Conservation (phyloP, 352 stramenopile genomes). For the Pythium pectinolyticum region DNA sequence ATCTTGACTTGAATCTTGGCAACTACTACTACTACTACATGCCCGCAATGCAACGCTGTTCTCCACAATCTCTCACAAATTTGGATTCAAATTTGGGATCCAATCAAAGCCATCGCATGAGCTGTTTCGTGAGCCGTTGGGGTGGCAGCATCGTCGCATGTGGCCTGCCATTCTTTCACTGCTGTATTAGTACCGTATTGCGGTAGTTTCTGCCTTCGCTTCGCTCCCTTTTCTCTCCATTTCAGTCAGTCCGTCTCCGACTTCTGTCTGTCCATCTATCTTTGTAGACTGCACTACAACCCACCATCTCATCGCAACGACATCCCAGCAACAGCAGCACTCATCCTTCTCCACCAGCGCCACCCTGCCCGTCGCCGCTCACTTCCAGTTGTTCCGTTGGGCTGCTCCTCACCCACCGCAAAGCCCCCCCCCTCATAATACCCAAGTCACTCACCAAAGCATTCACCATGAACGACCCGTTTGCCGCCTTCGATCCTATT, state of each 20-base stretch:
- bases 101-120: neutral
- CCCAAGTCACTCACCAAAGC: too few relatives aligned
- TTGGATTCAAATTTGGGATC: neutral
- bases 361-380: too few relatives aligned
- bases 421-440: too few relatives aligned
- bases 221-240: neutral
- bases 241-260: neutral
- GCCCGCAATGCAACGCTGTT: too few relatives aligned
- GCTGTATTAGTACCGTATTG: neutral
- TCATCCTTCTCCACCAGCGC: too few relatives aligned
- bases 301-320: neutral
- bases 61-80: neutral
- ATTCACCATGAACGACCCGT: slow-evolving; percentile 68
- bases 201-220: slow-evolving; percentile 4
- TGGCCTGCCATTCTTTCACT: neutral
- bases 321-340: neutral
- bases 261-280: slow-evolving; percentile 1
- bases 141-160: neutral
- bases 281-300: neutral
- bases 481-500: slow-evolving; percentile 56
- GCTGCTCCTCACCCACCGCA: too few relatives aligned
- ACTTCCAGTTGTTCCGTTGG: too few relatives aligned
- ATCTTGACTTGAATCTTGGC: neutral
- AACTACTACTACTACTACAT: too few relatives aligned
- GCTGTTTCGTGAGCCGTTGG: slow-evolving; percentile 7